Conservation (phyloP, 78 protist genomes). For the Polysphondylium violaceum region DNA sequence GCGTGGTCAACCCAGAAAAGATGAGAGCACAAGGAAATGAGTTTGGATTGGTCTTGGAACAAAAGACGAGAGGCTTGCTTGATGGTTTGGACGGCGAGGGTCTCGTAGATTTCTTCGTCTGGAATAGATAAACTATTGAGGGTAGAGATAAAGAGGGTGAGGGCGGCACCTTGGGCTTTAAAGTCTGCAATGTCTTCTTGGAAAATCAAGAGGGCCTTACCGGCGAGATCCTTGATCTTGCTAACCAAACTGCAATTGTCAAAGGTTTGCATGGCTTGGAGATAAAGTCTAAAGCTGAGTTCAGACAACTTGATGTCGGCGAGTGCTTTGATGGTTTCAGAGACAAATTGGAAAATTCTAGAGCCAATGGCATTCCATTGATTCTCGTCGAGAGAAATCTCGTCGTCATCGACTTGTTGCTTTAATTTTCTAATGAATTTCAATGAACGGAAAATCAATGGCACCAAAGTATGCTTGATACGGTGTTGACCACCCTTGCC, state of each 20-base stretch:
- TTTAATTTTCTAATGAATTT: constrained; percentile 70
- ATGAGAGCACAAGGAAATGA: constrained; percentile 82
- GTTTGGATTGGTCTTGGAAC: constrained; percentile 95
- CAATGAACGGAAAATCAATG: constrained; percentile 80
- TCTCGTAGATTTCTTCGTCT: constrained; percentile 90
- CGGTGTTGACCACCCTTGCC: constrained; percentile 91
- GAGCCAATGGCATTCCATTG: constrained; percentile 62
- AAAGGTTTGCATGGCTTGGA: constrained; percentile 92
- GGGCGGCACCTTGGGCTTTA: constrained; percentile 81
- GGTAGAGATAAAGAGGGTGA: constrained; percentile 83
- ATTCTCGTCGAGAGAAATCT: constrained; percentile 41
- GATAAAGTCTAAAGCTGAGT: constrained; percentile 86
- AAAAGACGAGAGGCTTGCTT: constrained; percentile 77
- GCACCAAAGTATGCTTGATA: constrained; percentile 79
- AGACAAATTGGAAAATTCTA: constrained; percentile 82
- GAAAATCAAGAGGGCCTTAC: constrained; percentile 91
- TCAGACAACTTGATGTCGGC: constrained; percentile 60
- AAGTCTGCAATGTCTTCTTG: constrained; percentile 95
- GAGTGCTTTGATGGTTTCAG: constrained; percentile 81
- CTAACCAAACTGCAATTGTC: constrained; percentile 75
- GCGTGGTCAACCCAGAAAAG: constrained; percentile 91
- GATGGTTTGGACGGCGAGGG: constrained; percentile 78
- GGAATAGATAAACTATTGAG: constrained; percentile 61
- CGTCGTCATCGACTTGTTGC: constrained; percentile 73
- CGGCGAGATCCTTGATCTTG: constrained; percentile 88